Evolutionary conservation across 176 grass and related monocot species (phyloP).

Genomic region (Aechmea fasciata): DNA sequence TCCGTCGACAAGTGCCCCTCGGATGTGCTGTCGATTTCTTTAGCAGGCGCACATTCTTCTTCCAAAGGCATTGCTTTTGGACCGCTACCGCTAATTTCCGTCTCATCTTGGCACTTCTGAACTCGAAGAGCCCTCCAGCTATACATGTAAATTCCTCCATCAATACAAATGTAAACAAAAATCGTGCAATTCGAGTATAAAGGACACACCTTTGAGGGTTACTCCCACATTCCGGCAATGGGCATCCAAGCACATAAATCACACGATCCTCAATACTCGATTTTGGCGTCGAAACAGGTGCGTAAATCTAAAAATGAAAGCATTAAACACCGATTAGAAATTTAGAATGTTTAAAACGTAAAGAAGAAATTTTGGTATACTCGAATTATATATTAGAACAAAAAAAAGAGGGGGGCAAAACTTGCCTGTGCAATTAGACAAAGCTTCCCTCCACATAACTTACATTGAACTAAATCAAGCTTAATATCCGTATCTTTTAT

Average conservation of each 20-base stretch:
- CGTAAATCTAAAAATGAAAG: constrained; percentile 50
- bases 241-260: constrained; percentile 68
- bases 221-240: constrained; percentile 32
- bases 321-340: neutral
- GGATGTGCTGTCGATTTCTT: constrained; percentile 8
- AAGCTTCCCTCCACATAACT: constrained; percentile 49
- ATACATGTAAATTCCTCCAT: constrained; percentile 13
- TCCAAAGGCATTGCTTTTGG: constrained; percentile 9
- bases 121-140: constrained; percentile 79
- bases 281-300: constrained; percentile 33
- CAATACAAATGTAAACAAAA: constrained; percentile 6
- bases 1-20: constrained; percentile 11
- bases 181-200: neutral
- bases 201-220: constrained; percentile 42
- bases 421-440: constrained; percentile 76
- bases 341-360: neutral
- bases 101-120: constrained; percentile 38
- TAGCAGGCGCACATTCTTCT: constrained; percentile 21
- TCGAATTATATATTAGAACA: neutral
- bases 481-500: constrained; percentile 25
- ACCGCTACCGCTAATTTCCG: constrained; percentile 10
- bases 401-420: neutral
- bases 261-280: constrained; percentile 51
- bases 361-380: neutral
- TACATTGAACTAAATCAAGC: constrained; percentile 38